Conservation (phyloP, 345 rosid species). For the Brassica incana region DNA sequence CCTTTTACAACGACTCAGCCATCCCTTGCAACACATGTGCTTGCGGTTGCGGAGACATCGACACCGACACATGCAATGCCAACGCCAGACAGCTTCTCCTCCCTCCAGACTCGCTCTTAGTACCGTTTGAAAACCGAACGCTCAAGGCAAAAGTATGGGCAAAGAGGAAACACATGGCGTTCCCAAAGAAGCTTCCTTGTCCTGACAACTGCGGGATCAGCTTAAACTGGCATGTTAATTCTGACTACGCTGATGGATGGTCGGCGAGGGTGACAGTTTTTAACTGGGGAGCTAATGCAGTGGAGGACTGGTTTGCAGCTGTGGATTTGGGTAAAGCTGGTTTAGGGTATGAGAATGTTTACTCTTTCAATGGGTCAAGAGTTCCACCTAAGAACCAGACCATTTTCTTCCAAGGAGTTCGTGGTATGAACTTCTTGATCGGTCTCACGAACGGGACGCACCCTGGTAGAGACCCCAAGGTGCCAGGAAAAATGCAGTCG, state of each 20-base stretch:
- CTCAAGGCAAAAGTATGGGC: conserved; percentile 80
- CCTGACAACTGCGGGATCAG: conserved; percentile 92
- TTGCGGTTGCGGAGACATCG: conserved; percentile 66
- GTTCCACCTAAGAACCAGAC: conserved; percentile 49
- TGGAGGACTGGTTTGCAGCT: conserved; percentile 79
- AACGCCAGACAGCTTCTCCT: conserved; percentile 57
- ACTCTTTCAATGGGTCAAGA: conserved; percentile 80
- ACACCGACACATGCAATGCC: conserved; percentile 54
- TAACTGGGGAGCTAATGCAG: conserved; percentile 62
- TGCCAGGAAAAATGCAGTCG: conserved; percentile 93
- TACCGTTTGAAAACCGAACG: conserved; percentile 72
- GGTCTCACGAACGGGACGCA: conserved; percentile 58
- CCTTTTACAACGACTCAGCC: conserved; percentile 73
- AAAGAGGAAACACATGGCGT: conserved; percentile 39
- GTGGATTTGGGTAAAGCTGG: conserved; percentile 60
- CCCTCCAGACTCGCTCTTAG: conserved; percentile 70
- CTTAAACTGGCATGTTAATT: conserved; percentile 82
- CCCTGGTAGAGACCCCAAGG: conserved; percentile 45
- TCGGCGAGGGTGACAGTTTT: conserved; percentile 74
- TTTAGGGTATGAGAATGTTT: conserved; percentile 61
- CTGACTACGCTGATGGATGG: conserved; percentile 74
- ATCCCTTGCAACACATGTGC: conserved; percentile 92
- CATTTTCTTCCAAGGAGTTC: conserved; percentile 67
- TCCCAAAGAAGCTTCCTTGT: conserved; percentile 73
- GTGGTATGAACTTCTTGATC: conserved; percentile 68